Evolutionary conservation across 768 basidiomycete species (phyloP), one percentile per base, ranked within the genome.

Genomic region (Leccinum uliginosum): DNA sequence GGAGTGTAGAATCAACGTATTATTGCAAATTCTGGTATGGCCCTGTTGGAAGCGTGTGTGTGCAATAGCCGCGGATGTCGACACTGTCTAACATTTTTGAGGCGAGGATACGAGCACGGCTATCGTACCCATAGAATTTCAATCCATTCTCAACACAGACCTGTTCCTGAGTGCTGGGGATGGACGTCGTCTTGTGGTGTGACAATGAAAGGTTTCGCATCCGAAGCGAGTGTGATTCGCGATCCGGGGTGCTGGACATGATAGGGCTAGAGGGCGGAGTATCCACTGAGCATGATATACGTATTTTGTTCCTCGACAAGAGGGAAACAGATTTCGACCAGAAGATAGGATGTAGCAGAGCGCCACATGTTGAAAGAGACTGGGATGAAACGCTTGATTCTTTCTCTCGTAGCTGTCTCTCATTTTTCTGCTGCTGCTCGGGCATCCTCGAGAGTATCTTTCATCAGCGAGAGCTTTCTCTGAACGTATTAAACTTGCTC

Each of bases 401-500:
- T 78, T 17, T 85, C 84, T 51, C 81, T 82, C 57, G 85, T 71
- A 6, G 77, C 72, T 2, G 70, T 69, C 63, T 93, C 91, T 57
- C 96, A 93, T 60, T 77, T 78, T 67, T 97, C 92, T 2, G 89
- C 77, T 21, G 83, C 77, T 2, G 77, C 79, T 23, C 79, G 84
- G 1, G 80, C 76, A 64, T 97, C 93, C 62, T 94, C 93, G 15
- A 98, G 79, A 61, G 83, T 76, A 65, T 96, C 96, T 66, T 98
- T 93, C 65, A 96, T 76, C 38, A 75, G 75, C 2, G 79, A 71
- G 27, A 95, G 80, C 70, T 87, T 89, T 66, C 82, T 83, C 67
- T 92, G 88, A 32, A 96, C 76, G 71, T 98, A 91, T 40, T 83
- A 81, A n/a, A 93, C 80, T 69, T 99, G 95, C 27, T 95, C 94